These are phyloP conservation scores for Raphanus sativus DNA, from an alignment of 345 rosid species.

Conservation along the genomic window DNA sequence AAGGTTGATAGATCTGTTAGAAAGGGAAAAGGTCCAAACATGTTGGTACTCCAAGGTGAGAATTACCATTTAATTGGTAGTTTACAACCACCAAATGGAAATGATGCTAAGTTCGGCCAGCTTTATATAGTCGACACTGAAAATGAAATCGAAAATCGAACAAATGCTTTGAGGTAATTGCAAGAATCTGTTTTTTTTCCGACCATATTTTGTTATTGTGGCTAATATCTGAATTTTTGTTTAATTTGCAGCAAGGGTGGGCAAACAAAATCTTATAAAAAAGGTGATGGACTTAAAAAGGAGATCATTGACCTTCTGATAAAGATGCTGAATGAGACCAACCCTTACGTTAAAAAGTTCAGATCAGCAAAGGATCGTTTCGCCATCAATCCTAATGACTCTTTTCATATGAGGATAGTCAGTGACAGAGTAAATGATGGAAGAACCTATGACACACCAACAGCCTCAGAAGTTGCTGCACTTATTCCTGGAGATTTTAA, in stretches of 20 bases:
- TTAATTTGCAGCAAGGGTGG: neutral
- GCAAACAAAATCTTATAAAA: neutral
- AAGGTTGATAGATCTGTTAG: neutral
- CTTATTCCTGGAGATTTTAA: neutral
- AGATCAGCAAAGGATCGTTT: neutral
- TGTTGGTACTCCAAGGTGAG: neutral
- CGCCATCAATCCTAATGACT: neutral
- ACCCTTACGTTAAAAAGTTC: neutral
- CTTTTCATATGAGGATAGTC: neutral
- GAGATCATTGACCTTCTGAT: neutral
- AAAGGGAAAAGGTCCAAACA: neutral
- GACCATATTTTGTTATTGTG: neutral
- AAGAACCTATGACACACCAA: neutral
- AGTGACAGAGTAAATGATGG: neutral
- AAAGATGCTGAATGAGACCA: neutral
- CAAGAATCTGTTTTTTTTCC: no score
- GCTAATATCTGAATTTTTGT: no score
- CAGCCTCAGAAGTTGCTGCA: neutral
- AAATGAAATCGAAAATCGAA: neutral
- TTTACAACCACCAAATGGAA: neutral
- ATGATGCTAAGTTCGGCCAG: neutral
- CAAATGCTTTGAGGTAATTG: neutral
- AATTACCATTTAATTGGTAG: neutral
- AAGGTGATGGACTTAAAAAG: neutral
- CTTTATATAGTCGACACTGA: neutral